Evolutionary conservation across 2,329 filamentous ascomycete genomes (phyloP).

Genomic region (Aspergillus novofumigatus): DNA sequence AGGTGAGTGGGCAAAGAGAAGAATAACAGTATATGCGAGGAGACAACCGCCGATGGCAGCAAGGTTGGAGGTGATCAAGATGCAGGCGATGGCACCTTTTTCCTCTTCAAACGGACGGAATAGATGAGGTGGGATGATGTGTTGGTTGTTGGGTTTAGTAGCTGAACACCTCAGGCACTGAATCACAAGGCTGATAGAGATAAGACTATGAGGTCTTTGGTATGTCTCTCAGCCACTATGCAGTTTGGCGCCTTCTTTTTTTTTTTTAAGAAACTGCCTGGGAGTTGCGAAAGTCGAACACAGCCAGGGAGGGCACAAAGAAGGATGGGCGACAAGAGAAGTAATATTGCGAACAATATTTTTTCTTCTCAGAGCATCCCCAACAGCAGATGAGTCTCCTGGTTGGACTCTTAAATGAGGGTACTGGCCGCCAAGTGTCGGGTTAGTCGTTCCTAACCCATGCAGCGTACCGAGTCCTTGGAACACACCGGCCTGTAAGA

Average conservation of each 20-base stretch:
- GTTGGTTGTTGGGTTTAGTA: background rate
- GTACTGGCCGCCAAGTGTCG: constrained; percentile 14
- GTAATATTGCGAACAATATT: background rate
- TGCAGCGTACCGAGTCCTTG: constrained; percentile 23
- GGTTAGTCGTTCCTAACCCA: constrained; percentile 20
- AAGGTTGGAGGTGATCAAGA: background rate
- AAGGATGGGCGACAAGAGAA: background rate
- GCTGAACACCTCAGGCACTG: background rate
- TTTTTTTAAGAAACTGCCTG: background rate
- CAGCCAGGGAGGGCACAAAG: background rate
- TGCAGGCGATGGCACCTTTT: background rate
- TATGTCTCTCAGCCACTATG: constrained; percentile 3
- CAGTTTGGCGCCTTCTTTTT: background rate
- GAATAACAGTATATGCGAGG: background rate
- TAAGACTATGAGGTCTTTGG: background rate
- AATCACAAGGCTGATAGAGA: constrained; percentile 1
- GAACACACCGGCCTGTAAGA: constrained; percentile 16
- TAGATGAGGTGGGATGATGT: background rate
- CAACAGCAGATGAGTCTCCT: constrained; percentile 17
- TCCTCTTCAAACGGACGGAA: background rate
- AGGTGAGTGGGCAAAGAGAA: background rate
- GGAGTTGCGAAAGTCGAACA: background rate
- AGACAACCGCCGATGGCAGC: background rate
- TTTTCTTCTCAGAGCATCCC: constrained; percentile 4
- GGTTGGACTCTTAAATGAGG: constrained; percentile 16